phyloP scores from a whole-genome alignment of 441 rosid genomes.

The Gossypium gossypioides region DNA sequence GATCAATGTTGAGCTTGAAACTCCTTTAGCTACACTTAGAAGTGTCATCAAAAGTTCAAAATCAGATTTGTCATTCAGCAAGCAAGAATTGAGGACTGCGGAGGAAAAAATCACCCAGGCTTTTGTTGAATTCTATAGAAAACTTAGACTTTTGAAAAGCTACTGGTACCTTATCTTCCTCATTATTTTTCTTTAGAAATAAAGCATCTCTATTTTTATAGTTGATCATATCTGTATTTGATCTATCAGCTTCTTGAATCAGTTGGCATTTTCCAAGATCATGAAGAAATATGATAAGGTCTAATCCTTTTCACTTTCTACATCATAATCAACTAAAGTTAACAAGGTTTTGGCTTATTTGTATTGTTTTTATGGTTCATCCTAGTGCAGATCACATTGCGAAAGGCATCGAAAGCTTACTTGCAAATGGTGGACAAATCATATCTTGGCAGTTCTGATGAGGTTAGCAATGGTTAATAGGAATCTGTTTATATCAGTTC shows the following conservation, averaged over 20 bases:
- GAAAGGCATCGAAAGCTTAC: constrained; percentile 54
- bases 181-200: neutral
- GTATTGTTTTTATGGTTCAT: constrained; percentile 19
- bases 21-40: constrained; percentile 43
- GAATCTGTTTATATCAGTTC: neutral
- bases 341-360: neutral
- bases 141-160: constrained; percentile 56
- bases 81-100: constrained; percentile 46
- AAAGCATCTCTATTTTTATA: neutral
- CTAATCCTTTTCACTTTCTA: neutral
- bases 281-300: constrained; percentile 56
- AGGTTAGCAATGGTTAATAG: constrained; percentile 27
- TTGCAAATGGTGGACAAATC: constrained; percentile 60
- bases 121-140: constrained; percentile 50
- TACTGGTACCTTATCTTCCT: constrained; percentile 41
- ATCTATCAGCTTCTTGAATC: constrained; percentile 56
- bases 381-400: constrained; percentile 37
- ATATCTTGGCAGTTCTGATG: constrained; percentile 54
- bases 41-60: constrained; percentile 30
- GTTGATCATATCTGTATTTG: constrained; percentile 3
- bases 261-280: constrained; percentile 63
- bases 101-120: constrained; percentile 50
- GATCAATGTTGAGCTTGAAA: constrained; percentile 48
- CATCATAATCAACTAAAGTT: neutral
- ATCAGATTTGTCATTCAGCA: constrained; percentile 30